phyloP scores from a whole-genome alignment of 2,329 filamentous ascomycete genomes.

The Cladosporium sp. region DNA sequence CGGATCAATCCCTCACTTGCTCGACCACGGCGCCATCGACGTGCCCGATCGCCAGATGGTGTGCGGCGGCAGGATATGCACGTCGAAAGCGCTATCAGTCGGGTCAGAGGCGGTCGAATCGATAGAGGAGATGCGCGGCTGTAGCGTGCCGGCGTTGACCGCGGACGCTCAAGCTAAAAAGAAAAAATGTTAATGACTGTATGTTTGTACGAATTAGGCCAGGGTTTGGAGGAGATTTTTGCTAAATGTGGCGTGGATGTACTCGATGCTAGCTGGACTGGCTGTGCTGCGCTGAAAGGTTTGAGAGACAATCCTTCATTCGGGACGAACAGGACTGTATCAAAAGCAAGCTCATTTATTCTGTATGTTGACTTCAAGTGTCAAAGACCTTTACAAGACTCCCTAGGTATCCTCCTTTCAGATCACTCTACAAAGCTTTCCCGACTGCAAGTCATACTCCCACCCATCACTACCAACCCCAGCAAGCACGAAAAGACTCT shows the following conservation, averaged over 20 bases:
- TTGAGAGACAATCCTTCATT: not conserved
- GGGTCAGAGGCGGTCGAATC: not conserved
- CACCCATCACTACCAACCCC: constrained; percentile 9
- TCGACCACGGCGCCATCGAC: not conserved
- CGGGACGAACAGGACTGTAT: not conserved
- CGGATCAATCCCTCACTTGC: constrained; percentile 21
- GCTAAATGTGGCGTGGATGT: not conserved
- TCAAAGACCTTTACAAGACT: too few species aligned
- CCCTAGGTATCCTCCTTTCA: too few species aligned
- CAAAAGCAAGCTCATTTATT: not conserved
- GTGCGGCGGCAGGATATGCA: constrained; percentile 3
- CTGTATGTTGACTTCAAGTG: too few species aligned
- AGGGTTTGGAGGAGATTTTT: not conserved
- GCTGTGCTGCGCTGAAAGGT: not conserved
- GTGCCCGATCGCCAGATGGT: constrained; percentile 2
- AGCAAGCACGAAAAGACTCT: constrained; percentile 19
- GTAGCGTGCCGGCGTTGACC: not conserved
- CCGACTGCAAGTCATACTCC: constrained; percentile 22
- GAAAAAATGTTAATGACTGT: not conserved
- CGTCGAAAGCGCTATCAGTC: not conserved
- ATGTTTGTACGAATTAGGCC: constrained; percentile 1
- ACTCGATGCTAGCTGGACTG: not conserved
- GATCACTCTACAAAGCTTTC: constrained; percentile 18
- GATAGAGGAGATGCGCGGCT: constrained; percentile 1
- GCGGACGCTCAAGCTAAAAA: not conserved